Percentiles rank a stretch among this genome's conserved stretches.
These are phyloP conservation scores for Trypanosomatidae sp. DNA, from an alignment of 208 protist species.

Conservation along the genomic window DNA sequence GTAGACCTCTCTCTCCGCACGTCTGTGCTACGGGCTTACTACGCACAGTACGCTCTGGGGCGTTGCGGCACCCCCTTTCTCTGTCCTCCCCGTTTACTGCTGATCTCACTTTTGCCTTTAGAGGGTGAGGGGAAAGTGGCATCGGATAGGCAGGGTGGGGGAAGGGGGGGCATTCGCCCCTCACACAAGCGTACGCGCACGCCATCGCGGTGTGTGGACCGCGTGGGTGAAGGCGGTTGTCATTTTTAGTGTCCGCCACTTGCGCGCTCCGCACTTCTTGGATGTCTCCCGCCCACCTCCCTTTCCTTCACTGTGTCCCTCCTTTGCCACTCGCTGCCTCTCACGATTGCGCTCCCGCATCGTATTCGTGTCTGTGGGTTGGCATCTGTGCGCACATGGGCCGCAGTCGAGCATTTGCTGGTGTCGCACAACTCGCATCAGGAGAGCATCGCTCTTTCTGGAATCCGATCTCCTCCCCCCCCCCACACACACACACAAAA, in stretches of 20 bases:
- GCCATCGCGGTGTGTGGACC: not conserved
- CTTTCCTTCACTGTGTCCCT: not conserved
- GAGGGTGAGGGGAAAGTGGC: not conserved
- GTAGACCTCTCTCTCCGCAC: not conserved
- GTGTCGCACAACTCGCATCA: not conserved
- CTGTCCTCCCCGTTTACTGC: too few relatives aligned
- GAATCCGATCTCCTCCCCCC: not conserved
- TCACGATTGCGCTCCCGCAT: not conserved
- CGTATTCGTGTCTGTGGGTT: not conserved
- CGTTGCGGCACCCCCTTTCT: not conserved
- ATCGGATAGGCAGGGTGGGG: too few relatives aligned
- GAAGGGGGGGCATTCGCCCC: too few relatives aligned
- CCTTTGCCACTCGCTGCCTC: not conserved
- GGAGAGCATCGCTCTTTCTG: not conserved
- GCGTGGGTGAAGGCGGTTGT: not conserved
- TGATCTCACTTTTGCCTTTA: not conserved
- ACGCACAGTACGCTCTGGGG: not conserved
- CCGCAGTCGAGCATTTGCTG: not conserved
- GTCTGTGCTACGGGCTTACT: not conserved
- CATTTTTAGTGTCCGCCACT: not conserved
- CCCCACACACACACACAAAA: not conserved
- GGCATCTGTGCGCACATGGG: not conserved
- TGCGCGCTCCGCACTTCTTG: not conserved
- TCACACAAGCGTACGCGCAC: not conserved
- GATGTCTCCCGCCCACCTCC: not conserved